These are phyloP conservation scores for Acrocalymma vagum DNA, from an alignment of 2,329 filamentous ascomycete species.

Conservation along the genomic window DNA sequence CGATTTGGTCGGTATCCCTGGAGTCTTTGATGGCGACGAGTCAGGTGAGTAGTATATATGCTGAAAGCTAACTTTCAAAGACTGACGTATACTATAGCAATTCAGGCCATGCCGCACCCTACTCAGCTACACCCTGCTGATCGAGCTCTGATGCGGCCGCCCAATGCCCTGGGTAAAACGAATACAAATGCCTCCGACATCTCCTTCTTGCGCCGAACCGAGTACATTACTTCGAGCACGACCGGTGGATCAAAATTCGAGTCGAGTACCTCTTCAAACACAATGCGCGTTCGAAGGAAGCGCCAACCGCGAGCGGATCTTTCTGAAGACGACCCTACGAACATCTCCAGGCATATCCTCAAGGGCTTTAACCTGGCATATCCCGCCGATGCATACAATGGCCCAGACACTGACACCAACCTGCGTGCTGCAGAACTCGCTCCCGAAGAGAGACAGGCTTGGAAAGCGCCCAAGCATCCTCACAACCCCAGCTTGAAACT, in stretches of 20 bases:
- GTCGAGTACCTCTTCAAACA: conserved; percentile 59
- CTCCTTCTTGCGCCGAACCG: conserved; percentile 93
- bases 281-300: conserved; percentile 50
- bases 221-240: conserved; percentile 78
- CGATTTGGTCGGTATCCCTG: conserved; percentile 92
- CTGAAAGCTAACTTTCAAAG: conserved; percentile 8
- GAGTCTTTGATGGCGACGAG: conserved; percentile 94
- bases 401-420: conserved; percentile 67
- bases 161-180: conserved; percentile 85
- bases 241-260: conserved; percentile 56
- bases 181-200: conserved; percentile 79
- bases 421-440: conserved; percentile 63
- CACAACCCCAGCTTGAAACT: conserved; percentile 65
- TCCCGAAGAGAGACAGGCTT: conserved; percentile 65
- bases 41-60: conserved; percentile 68
- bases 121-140: conserved; percentile 84
- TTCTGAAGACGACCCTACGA: conserved; percentile 65
- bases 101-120: conserved; percentile 77
- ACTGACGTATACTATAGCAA: conserved; percentile 64
- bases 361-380: conserved; percentile 73
- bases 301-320: conserved; percentile 44
- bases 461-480: conserved; percentile 68
- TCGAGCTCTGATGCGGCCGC: conserved; percentile 80
- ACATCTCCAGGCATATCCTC: conserved; percentile 67
- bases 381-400: conserved; percentile 70